Percentiles rank a stretch among this genome's conserved stretches.
Evolutionary conservation across 306 rosid genomes (phyloP).

Genomic region (Gillenia trifoliata): DNA sequence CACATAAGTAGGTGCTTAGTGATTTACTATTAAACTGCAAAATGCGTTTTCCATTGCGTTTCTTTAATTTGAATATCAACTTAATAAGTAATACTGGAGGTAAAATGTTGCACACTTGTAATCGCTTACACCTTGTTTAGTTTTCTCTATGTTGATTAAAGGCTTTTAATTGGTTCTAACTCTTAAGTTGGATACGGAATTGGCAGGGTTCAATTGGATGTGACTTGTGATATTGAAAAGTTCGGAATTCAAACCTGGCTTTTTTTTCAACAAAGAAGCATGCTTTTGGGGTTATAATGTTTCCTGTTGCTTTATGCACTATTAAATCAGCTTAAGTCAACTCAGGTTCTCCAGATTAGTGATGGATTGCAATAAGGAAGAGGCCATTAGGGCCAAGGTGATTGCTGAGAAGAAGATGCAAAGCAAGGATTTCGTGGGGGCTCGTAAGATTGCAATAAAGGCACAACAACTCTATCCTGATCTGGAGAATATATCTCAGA

Average conservation of each 20-base stretch:
- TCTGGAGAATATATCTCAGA: slow-evolving; percentile 70
- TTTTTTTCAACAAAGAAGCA: not conserved
- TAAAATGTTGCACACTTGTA: not conserved
- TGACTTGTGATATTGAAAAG: slow-evolving; percentile 1
- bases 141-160: not conserved
- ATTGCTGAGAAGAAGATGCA: slow-evolving; percentile 80
- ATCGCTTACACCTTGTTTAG: not conserved
- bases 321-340: slow-evolving; percentile 22
- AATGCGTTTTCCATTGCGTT: not conserved
- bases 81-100: not conserved
- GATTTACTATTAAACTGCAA: not conserved
- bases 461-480: slow-evolving; percentile 77
- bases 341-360: slow-evolving; percentile 26
- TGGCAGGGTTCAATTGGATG: slow-evolving; percentile 31
- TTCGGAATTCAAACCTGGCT: slow-evolving; percentile 9
- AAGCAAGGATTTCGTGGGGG: slow-evolving; percentile 71
- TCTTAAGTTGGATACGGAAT: slow-evolving; percentile 5
- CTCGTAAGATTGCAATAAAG: slow-evolving; percentile 57
- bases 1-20: not conserved
- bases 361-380: slow-evolving; percentile 93
- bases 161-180: not conserved
- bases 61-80: not conserved
- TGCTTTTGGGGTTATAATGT: slow-evolving; percentile 20
- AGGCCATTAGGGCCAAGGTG: slow-evolving; percentile 85
- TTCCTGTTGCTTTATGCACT: slow-evolving; percentile 11